Conservation (phyloP, 2,329 filamentous ascomycete species). For the Ceratocystis alfenasii region DNA sequence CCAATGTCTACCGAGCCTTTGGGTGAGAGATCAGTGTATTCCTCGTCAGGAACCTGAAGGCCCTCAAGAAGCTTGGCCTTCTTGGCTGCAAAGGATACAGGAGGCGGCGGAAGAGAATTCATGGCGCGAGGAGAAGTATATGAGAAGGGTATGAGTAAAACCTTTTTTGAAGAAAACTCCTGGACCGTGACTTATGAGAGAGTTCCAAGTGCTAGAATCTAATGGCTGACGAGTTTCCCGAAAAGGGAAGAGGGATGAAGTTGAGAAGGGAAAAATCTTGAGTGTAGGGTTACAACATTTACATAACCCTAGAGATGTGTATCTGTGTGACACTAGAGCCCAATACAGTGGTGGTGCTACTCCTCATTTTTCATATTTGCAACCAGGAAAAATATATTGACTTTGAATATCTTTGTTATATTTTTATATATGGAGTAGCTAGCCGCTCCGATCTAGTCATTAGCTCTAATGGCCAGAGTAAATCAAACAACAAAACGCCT, state of each 20-base stretch:
- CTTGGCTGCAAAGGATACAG: constrained; percentile 40
- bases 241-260: not conserved
- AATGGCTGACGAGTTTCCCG: not conserved
- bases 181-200: not conserved
- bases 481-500: constrained; percentile 7
- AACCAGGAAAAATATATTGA: too few species aligned
- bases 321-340: not conserved
- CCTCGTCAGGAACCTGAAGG: constrained; percentile 53
- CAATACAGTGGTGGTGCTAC: too few species aligned
- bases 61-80: constrained; percentile 63
- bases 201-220: not conserved
- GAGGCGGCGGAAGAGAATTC: constrained; percentile 27
- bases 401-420: too few species aligned
- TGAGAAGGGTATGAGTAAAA: not conserved
- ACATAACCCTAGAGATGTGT: not conserved
- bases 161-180: not conserved
- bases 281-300: not conserved
- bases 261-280: not conserved
- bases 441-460: not conserved
- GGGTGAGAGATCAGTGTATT: constrained; percentile 74
- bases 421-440: not conserved
- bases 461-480: not conserved
- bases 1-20: constrained; percentile 77
- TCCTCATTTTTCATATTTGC: too few species aligned
- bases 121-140: not conserved